Percentiles rank a stretch among this genome's conserved stretches.
phyloP scores from a whole-genome alignment of 2,329 filamentous ascomycete species.

The Tolypocladium ovalisporum region DNA sequence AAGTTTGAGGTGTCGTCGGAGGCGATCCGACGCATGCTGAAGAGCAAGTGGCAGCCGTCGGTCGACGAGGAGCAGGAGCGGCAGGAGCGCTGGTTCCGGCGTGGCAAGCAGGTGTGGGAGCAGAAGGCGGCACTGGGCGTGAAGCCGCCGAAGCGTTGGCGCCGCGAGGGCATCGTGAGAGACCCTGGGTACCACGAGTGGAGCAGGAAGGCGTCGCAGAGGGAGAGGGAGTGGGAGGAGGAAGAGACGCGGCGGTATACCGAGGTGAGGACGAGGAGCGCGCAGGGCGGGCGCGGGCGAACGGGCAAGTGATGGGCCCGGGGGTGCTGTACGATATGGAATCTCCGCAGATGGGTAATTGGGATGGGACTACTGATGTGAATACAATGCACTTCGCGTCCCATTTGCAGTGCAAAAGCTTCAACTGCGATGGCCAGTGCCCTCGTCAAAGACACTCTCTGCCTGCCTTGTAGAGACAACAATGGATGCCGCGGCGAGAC shows the following conservation, averaged over 20 bases:
- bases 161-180: conserved; percentile 38
- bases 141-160: conserved; percentile 52
- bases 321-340: not conserved
- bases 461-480: too few relatives aligned
- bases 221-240: conserved; percentile 16
- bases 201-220: conserved; percentile 14
- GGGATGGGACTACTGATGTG: not conserved
- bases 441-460: too few relatives aligned
- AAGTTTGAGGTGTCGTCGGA: conserved; percentile 84
- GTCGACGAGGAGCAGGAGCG: conserved; percentile 47
- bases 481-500: too few relatives aligned
- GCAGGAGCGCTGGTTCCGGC: conserved; percentile 49
- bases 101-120: conserved; percentile 49
- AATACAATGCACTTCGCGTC: too few relatives aligned
- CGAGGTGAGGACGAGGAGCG: conserved; percentile 10
- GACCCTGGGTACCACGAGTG: conserved; percentile 30
- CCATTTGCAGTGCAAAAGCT: too few relatives aligned
- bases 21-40: conserved; percentile 76
- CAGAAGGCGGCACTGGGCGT: conserved; percentile 47
- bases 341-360: not conserved
- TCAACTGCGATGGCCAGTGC: too few relatives aligned
- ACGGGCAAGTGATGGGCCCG: not conserved
- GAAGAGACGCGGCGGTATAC: conserved; percentile 15
- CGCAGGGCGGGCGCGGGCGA: not conserved
- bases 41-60: conserved; percentile 60